These are phyloP conservation scores for Huntiella savannae DNA, from an alignment of 2,329 filamentous ascomycete species.

Conservation along the genomic window DNA sequence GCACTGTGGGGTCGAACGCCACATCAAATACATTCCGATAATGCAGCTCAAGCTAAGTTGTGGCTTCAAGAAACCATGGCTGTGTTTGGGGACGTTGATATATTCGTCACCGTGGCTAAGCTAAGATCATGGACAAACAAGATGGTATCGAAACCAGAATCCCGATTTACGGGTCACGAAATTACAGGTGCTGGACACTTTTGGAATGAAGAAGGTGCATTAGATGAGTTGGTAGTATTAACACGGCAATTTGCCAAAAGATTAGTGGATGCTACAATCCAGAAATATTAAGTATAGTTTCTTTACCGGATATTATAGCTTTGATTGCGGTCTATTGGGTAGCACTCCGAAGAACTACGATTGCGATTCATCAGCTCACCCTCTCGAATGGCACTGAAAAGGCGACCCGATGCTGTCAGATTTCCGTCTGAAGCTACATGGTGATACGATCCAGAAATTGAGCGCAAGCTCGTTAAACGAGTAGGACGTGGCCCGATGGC, in stretches of 20 bases:
- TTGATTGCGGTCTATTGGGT: background rate
- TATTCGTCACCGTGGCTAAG: conserved; percentile 48
- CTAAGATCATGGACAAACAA: conserved; percentile 45
- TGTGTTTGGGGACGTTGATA: conserved; percentile 57
- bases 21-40: background rate
- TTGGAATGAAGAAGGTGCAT: conserved; percentile 36
- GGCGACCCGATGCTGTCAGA: background rate
- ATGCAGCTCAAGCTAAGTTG: conserved; percentile 33
- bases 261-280: background rate
- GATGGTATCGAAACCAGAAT: conserved; percentile 25
- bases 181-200: conserved; percentile 40
- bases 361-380: no score
- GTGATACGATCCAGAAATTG: background rate
- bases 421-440: background rate
- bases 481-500: background rate
- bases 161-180: conserved; percentile 28
- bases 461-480: background rate
- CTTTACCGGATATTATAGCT: no score
- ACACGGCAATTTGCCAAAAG: conserved; percentile 14
- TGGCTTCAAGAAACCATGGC: conserved; percentile 42
- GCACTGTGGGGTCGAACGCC: background rate
- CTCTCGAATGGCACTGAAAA: no score
- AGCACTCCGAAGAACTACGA: background rate
- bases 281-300: no score
- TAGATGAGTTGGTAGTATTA: conserved; percentile 19